phyloP scores from a whole-genome alignment of 352 stramenopile species.

The Pythium chondricola region DNA sequence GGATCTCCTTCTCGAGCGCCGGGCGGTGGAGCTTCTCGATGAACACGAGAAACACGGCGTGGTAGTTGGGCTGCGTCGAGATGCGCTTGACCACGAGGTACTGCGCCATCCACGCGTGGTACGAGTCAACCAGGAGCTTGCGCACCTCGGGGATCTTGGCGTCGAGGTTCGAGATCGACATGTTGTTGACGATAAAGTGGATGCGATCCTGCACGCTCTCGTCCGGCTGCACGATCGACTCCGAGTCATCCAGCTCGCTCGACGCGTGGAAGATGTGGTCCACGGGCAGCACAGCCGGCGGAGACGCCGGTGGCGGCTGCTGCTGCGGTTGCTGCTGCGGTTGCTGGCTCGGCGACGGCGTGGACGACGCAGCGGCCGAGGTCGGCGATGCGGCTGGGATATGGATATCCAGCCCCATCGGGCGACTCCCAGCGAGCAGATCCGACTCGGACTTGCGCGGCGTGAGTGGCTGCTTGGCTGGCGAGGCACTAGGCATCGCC shows the following conservation, averaged over 20 bases:
- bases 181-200: conserved; percentile 99
- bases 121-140: conserved; percentile 89
- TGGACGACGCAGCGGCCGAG: not conserved
- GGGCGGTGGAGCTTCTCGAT: conserved; percentile 94
- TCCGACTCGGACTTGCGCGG: conserved; percentile 7
- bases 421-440: not conserved
- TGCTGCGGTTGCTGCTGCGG: no score
- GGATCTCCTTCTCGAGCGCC: conserved; percentile 92
- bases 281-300: conserved; percentile 55
- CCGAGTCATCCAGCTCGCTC: conserved; percentile 51
- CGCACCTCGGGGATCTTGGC: conserved; percentile 95
- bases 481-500: conserved; percentile 6
- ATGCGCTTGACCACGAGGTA: conserved; percentile 99
- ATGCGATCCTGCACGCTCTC: conserved; percentile 93
- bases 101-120: conserved; percentile 97
- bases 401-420: conserved; percentile 14
- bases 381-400: conserved; percentile 21
- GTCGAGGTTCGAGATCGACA: conserved; percentile 96
- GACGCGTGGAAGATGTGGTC: conserved; percentile 82
- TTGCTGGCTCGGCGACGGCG: no score
- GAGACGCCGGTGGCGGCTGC: conserved; percentile 32
- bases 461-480: conserved; percentile 11
- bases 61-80: conserved; percentile 98
- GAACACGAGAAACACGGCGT: conserved; percentile 96
- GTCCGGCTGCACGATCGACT: conserved; percentile 64